phyloP scores from a whole-genome alignment of 495 filamentous ascomycete genomes.

The Chaetomium fimeti region DNA sequence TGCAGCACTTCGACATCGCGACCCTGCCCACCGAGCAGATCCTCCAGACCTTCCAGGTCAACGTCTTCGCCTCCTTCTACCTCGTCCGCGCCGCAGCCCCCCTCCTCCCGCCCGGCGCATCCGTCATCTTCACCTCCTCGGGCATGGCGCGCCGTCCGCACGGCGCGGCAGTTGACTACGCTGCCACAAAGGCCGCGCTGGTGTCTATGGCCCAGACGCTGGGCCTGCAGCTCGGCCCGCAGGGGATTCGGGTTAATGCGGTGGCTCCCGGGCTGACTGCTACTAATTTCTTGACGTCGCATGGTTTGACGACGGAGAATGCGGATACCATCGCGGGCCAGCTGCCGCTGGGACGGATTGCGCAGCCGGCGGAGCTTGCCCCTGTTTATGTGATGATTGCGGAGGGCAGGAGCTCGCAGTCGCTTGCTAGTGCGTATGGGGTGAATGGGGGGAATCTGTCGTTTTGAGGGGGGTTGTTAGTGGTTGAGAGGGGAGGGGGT shows the following conservation, averaged over 20 bases:
- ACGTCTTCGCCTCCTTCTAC: conserved; percentile 2
- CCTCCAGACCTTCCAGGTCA: background rate
- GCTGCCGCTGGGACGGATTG: background rate
- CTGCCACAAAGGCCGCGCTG: background rate
- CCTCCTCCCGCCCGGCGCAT: background rate
- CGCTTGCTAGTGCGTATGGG: background rate
- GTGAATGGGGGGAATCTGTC: background rate
- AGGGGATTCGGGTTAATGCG: background rate
- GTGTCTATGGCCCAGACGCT: background rate
- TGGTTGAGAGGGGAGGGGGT: too few relatives aligned
- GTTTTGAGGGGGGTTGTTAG: background rate
- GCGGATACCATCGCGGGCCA: background rate
- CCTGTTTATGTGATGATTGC: background rate
- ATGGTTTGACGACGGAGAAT: background rate
- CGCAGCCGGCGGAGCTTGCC: background rate
- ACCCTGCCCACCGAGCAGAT: background rate
- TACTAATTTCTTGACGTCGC: background rate
- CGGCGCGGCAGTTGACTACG: background rate
- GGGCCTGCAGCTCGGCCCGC: background rate
- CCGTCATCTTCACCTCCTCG: background rate
- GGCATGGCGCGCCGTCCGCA: background rate
- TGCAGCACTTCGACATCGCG: background rate
- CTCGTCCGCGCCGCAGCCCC: background rate
- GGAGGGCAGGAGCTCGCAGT: background rate
- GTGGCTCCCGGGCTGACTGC: background rate